A percentile compares a stretch with the other conserved stretches of the same genome.
Conservation (phyloP, 2,329 filamentous ascomycete species). For the Kalmusia sp. region DNA sequence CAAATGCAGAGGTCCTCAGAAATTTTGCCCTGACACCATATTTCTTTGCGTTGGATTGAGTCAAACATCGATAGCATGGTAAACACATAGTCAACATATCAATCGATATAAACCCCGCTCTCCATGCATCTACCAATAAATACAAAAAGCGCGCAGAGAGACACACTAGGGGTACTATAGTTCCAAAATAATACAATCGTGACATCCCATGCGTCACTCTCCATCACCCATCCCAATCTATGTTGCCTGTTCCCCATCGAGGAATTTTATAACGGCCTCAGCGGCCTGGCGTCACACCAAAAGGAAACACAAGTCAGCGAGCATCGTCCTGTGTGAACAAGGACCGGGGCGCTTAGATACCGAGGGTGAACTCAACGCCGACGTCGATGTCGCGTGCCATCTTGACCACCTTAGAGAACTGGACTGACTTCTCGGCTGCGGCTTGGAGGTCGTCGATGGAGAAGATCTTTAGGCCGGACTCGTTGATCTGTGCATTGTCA, state of each 20-base stretch:
- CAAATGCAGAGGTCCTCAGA: no score
- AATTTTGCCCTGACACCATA: no score
- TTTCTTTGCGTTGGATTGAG: no score
- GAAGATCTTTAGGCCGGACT: constrained; percentile 99
- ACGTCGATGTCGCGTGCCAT: constrained; percentile 97
- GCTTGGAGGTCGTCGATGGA: constrained; percentile 97
- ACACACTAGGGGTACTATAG: constrained; percentile 13
- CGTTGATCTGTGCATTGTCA: constrained; percentile 82
- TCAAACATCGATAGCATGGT: no score
- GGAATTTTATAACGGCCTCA: neutral
- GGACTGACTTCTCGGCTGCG: constrained; percentile 96
- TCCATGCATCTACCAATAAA: constrained; percentile 20
- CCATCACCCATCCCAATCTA: constrained; percentile 2
- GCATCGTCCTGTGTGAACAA: constrained; percentile 9
- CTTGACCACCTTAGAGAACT: constrained; percentile 99
- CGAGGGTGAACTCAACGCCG: constrained; percentile 70
- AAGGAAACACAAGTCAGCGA: constrained; percentile 15
- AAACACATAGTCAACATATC: no score
- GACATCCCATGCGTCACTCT: neutral
- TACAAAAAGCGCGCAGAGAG: constrained; percentile 15
- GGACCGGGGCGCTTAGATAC: constrained; percentile 69
- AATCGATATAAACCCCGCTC: constrained; percentile 14
- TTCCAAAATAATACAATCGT: constrained; percentile 21
- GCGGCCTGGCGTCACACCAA: constrained; percentile 10
- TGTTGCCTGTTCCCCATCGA: constrained; percentile 1